Conservation (phyloP, 306 rosid genomes). For the Lupinus albus region DNA sequence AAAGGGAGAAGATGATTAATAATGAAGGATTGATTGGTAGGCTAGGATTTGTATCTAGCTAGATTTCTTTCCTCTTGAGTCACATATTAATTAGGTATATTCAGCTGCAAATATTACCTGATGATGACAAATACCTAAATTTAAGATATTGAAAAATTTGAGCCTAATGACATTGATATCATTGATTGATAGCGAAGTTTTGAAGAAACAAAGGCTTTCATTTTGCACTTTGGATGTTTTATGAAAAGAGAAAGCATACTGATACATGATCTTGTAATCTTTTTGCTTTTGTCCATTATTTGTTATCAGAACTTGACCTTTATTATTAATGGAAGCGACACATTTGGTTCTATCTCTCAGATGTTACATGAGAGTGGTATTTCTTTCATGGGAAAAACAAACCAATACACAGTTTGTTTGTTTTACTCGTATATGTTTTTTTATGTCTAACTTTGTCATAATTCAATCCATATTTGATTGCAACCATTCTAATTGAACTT, state of each 20-base stretch:
- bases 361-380: slow-evolving; percentile 32
- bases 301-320: slow-evolving; percentile 17
- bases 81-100: background rate
- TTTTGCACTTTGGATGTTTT: slow-evolving; percentile 27
- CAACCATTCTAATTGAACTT: slow-evolving; percentile 11
- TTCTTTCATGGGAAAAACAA: slow-evolving; percentile 33
- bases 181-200: slow-evolving; percentile 38
- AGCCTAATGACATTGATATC: background rate
- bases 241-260: slow-evolving; percentile 30
- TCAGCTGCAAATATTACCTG: background rate
- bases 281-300: slow-evolving; percentile 22
- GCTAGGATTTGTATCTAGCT: slow-evolving; percentile 7
- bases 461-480: slow-evolving; percentile 31
- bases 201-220: slow-evolving; percentile 18
- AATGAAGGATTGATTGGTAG: slow-evolving; percentile 29
- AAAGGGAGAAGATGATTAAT: slow-evolving; percentile 5
- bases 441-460: background rate
- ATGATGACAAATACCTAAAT: slow-evolving; percentile 37
- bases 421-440: background rate
- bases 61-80: background rate
- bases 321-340: slow-evolving; percentile 31
- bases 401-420: slow-evolving; percentile 20
- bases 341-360: slow-evolving; percentile 21
- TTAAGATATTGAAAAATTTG: slow-evolving; percentile 26
- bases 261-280: background rate